These are phyloP conservation scores for Geotrichum fermentans DNA, from an alignment of 1,139 yeast species.

Conservation along the genomic window DNA sequence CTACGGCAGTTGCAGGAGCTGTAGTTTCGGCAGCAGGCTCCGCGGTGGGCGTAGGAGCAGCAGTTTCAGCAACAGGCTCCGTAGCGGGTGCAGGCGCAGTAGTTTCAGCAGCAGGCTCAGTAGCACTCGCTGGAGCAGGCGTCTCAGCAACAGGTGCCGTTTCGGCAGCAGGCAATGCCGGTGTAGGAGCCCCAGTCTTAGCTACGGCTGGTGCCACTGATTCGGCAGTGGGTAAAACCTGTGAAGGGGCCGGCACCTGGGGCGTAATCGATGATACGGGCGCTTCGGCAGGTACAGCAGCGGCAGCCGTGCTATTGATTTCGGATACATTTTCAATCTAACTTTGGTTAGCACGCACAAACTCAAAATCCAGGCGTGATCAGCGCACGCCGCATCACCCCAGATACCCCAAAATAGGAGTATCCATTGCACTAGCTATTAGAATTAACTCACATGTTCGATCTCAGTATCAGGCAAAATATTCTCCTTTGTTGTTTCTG, in stretches of 20 bases:
- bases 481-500: background rate
- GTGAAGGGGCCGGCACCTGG: too few species aligned
- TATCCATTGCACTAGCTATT: too few species aligned
- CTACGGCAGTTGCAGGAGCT: background rate
- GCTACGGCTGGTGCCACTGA: constrained; percentile 5
- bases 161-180: constrained; percentile 1
- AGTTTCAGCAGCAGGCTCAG: background rate
- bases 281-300: constrained; percentile 3
- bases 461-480: constrained; percentile 6
- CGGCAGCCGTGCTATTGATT: background rate
- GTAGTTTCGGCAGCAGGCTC: background rate
- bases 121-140: background rate
- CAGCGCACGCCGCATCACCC: too few species aligned
- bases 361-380: too few species aligned
- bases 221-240: too few species aligned
- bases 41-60: background rate
- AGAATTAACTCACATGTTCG: constrained; percentile 11
- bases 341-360: too few species aligned
- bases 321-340: constrained; percentile 9
- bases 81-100: background rate
- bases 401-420: too few species aligned
- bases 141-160: background rate
- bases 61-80: background rate
- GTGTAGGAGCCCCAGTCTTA: background rate
- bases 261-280: too few species aligned